Percentiles rank a stretch among this genome's conserved stretches.
Evolutionary conservation across 768 basidiomycete species (phyloP).

Genomic region (Holtermannia corniformis): DNA sequence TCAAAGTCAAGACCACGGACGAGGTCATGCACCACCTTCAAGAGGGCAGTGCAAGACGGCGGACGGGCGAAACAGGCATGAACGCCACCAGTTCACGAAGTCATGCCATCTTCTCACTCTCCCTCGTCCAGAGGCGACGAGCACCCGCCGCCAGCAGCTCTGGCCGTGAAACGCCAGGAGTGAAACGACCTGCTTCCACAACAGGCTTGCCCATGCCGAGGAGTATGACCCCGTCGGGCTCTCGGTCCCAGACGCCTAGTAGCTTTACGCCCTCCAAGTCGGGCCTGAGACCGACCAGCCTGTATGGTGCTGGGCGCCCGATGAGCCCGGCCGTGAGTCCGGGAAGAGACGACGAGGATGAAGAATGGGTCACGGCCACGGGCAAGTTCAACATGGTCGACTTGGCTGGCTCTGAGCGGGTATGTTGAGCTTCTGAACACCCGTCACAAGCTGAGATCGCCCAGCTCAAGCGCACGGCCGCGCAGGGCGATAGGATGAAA

Average conservation of each 20-base stretch:
- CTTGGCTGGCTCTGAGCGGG: slow-evolving; percentile 85
- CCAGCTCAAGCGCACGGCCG: slow-evolving; percentile 89
- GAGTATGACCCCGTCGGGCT: slow-evolving; percentile 26
- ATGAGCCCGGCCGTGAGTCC: slow-evolving; percentile 10
- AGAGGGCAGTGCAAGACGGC: slow-evolving; percentile 77
- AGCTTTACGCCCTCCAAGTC: slow-evolving; percentile 8
- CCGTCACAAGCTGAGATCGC: slow-evolving; percentile 22
- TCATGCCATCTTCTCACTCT: slow-evolving; percentile 97
- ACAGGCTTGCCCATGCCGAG: slow-evolving; percentile 15
- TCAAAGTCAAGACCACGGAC: slow-evolving; percentile 65
- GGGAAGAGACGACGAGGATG: slow-evolving; percentile 54
- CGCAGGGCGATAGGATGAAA: slow-evolving; percentile 90
- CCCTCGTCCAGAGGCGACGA: slow-evolving; percentile 74
- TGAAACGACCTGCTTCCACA: slow-evolving; percentile 26
- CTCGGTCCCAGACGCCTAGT: slow-evolving; percentile 19
- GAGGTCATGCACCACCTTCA: slow-evolving; percentile 96
- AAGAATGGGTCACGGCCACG: slow-evolving; percentile 80
- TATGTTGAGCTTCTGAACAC: slow-evolving; percentile 44
- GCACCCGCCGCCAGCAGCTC: not conserved
- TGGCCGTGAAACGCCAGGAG: slow-evolving; percentile 14
- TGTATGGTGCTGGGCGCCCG: slow-evolving; percentile 51
- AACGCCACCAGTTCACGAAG: slow-evolving; percentile 96
- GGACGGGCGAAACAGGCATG: slow-evolving; percentile 97
- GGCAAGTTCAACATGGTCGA: slow-evolving; percentile 99
- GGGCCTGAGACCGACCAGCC: slow-evolving; percentile 52